Evolutionary conservation across 2,329 filamentous ascomycete genomes (phyloP), one percentile per base, ranked within the genome.

Genomic region (Fusarium chaquense): DNA sequence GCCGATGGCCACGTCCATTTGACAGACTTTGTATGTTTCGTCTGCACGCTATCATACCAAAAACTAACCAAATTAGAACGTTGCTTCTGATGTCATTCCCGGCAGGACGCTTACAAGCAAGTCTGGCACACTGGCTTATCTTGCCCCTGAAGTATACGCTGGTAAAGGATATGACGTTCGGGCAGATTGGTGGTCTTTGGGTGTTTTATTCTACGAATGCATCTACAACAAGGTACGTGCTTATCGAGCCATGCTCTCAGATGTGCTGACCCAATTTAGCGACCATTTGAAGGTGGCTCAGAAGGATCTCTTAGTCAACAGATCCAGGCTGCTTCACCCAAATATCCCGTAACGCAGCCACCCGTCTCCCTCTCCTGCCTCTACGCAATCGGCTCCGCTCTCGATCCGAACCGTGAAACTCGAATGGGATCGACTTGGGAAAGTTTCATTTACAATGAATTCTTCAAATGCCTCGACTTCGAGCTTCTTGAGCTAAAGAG

Each of bases 121-220:
- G 81, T 99, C 96, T 0, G 96, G 96, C 33, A 99, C 96, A 1
- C 83, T 99, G 62, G 96, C 96, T 56, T 99, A 99, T 77, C 88
- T 99, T 10, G 94, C 95, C 2, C 96, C 96, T 6, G 96, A 99
- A 79, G 96, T 98, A 3, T 99, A 98, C 76, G 87, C 90, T 70
- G 95, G 95, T 50, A 91, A 90, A 66, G 96, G 96, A 40, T 99
- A 99, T 77, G 90, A 92, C 64, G 89, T 90, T 47, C 93, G 96
- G 73, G 94, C 96, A 43, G 96, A 99, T 79, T 99, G 96, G 96
- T 99, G 96, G 96, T 98, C 96, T 8, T 82, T 99, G 24, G 96
- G 96, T 50, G 96, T 99, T 46, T 87, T 97, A n/a, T 98, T 98
- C 80, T 99, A 98, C 80, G 96, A 99, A 80, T 98, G 96, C 86